Evolutionary conservation across 176 grass and related monocot species (phyloP), one percentile per base, ranked within the genome.

Genomic region (Avena eriantha): DNA sequence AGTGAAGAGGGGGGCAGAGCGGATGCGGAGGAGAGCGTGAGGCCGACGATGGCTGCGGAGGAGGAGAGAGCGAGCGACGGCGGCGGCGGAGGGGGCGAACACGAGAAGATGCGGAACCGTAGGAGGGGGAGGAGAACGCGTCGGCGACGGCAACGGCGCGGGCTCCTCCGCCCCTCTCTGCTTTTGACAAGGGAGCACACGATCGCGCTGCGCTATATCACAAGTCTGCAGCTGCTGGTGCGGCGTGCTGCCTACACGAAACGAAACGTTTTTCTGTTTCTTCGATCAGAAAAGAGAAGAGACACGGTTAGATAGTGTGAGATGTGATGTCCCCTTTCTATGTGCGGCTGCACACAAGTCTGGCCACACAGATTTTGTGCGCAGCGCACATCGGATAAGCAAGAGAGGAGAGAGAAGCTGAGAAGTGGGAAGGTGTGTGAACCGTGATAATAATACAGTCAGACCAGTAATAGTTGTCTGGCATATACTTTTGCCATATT

Each of bases 191-290:
- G 16, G n/a, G 54, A 15, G 50, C 4, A 11, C 46, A 41, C 15
- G 24, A 84, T 66, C 26, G 63, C 16, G 78, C 35, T 12, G 69
- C n/a, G 54, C 43, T 4, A 46, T 15, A 39, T 47, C 31, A 49
- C 61, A 18, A 46, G 43, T 77, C 29, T 31, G 63, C 53, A 16
- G 31, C 63, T 0, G 31, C 14, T 64, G 83, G 61, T 73, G 70
- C 47, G 24, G 8, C 73, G 51, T 57, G 88, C 73, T 48, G 24
- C 26, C 16, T 63, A 78, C 69, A 73, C 49, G 3, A 60, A 69
- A 16, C n/a, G n/a, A 39, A 39, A 39, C 36, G 3, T 73, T 73
- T 15, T 2, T 14, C 10, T 12, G 65, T 9, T 68, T 35, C 7
- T 11, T 68, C 12, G 35, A 17, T 1, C 17, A 41, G 17, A 39